A percentile compares a stretch with the other conserved stretches of the same genome.
Evolutionary conservation across 1,284 basidiomycete genomes (phyloP).

Genomic region (Volvariella surrecta): DNA sequence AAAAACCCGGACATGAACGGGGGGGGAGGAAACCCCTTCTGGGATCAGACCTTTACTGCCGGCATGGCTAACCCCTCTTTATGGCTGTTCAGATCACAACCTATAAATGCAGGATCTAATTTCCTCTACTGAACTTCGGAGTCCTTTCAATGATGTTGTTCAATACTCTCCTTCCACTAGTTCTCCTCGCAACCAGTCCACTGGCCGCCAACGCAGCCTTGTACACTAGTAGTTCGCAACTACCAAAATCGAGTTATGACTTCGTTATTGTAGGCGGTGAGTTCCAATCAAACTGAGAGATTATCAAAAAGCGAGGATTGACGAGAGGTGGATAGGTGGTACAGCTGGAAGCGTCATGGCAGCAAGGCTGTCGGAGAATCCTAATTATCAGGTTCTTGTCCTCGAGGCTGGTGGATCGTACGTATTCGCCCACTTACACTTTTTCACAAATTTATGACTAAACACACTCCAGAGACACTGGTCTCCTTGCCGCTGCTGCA

Average conservation of each 20-base stretch:
- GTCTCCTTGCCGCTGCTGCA: constrained; percentile 10
- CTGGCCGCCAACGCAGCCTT: too few species aligned
- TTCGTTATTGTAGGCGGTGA: constrained; percentile 24
- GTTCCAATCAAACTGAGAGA: not conserved
- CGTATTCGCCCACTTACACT: constrained; percentile 4
- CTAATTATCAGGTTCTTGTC: constrained; percentile 18
- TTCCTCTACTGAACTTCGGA: too few species aligned
- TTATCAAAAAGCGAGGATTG: not conserved
- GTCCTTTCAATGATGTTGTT: too few species aligned
- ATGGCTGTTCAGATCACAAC: too few species aligned
- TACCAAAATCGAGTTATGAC: constrained; percentile 16
- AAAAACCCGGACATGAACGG: too few species aligned
- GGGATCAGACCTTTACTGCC: too few species aligned
- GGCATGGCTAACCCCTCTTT: too few species aligned
- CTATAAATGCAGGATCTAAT: too few species aligned
- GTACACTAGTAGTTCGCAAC: constrained; percentile 3
- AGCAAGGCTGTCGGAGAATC: constrained; percentile 19
- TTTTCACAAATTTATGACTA: not conserved
- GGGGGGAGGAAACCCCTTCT: too few species aligned
- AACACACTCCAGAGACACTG: constrained; percentile 10
- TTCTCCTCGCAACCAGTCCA: too few species aligned
- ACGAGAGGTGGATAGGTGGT: constrained; percentile 15
- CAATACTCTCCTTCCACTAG: too few species aligned
- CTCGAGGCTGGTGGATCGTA: constrained; percentile 21
- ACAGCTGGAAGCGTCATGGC: constrained; percentile 21